Percentiles rank a stretch among this genome's conserved stretches.
These are phyloP conservation scores for Elaeagnus macrophylla DNA, from an alignment of 306 rosid genomes.

Conservation along the genomic window DNA sequence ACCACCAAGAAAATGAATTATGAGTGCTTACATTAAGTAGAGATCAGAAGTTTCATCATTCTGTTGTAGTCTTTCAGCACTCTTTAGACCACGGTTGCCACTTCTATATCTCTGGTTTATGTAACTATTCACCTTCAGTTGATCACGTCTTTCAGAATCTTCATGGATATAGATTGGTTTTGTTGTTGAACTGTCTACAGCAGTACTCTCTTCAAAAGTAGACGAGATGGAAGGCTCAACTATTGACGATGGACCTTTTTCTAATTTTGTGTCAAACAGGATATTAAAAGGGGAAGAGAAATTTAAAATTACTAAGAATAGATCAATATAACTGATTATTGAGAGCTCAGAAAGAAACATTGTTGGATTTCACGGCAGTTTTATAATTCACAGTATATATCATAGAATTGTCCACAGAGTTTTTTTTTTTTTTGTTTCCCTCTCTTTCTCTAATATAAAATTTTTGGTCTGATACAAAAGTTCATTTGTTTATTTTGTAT, in stretches of 20 bases:
- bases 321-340: not conserved
- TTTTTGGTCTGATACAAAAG: too few relatives aligned
- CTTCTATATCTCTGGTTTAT: slow-evolving; percentile 20
- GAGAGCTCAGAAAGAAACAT: not conserved
- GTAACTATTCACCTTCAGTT: slow-evolving; percentile 15
- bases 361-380: not conserved
- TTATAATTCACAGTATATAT: not conserved
- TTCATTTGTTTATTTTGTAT: too few relatives aligned
- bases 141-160: slow-evolving; percentile 15
- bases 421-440: too few relatives aligned
- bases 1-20: not conserved
- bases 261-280: slow-evolving; percentile 27
- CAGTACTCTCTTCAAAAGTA: slow-evolving; percentile 20
- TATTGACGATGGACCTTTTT: slow-evolving; percentile 4
- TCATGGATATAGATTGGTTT: slow-evolving; percentile 13
- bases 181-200: slow-evolving; percentile 22
- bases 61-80: slow-evolving; percentile 26
- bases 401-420: too few relatives aligned
- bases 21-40: slow-evolving; percentile 42
- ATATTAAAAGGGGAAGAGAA: too few relatives aligned
- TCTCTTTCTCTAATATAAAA: too few relatives aligned
- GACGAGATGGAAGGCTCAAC: slow-evolving; percentile 7
- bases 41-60: slow-evolving; percentile 44
- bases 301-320: too few relatives aligned
- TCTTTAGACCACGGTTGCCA: slow-evolving; percentile 10